Conservation (phyloP, 2,329 filamentous ascomycete species). For the Leptographium radiaticola region DNA sequence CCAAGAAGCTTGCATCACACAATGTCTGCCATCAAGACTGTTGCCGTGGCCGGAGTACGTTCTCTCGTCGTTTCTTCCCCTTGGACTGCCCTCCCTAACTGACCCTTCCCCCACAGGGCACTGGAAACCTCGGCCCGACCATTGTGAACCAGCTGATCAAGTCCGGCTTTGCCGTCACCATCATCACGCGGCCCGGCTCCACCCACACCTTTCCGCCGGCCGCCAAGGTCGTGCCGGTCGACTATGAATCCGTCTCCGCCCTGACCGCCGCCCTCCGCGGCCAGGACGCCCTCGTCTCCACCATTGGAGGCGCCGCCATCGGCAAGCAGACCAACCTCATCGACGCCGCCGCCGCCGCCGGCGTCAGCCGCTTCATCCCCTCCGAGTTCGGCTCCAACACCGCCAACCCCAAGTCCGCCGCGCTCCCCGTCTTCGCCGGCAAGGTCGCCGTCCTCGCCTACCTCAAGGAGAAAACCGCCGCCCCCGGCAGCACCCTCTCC, state of each 20-base stretch:
- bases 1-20: background rate
- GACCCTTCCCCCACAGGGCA: conserved; percentile 23
- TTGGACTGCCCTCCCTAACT: background rate
- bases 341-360: conserved; percentile 39
- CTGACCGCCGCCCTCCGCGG: conserved; percentile 36
- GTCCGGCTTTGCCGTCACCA: conserved; percentile 36
- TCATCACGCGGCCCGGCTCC: conserved; percentile 29
- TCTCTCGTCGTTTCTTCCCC: too few relatives aligned
- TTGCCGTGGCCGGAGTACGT: conserved; percentile 1
- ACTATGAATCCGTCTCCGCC: conserved; percentile 29
- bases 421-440: conserved; percentile 14
- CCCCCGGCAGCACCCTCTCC: conserved; percentile 7
- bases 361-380: conserved; percentile 41
- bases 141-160: conserved; percentile 28
- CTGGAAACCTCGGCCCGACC: conserved; percentile 26
- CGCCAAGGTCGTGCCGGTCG: conserved; percentile 26
- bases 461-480: conserved; percentile 13
- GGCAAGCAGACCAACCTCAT: conserved; percentile 34
- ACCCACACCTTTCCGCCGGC: conserved; percentile 26
- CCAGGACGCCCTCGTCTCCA: conserved; percentile 26
- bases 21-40: conserved; percentile 1
- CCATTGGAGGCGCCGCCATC: background rate
- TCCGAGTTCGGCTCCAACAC: conserved; percentile 35
- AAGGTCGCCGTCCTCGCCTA: conserved; percentile 18
- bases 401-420: conserved; percentile 13